These are phyloP conservation scores for Talaromyces sp. DNA, from an alignment of 2,329 filamentous ascomycete species.

Conservation along the genomic window DNA sequence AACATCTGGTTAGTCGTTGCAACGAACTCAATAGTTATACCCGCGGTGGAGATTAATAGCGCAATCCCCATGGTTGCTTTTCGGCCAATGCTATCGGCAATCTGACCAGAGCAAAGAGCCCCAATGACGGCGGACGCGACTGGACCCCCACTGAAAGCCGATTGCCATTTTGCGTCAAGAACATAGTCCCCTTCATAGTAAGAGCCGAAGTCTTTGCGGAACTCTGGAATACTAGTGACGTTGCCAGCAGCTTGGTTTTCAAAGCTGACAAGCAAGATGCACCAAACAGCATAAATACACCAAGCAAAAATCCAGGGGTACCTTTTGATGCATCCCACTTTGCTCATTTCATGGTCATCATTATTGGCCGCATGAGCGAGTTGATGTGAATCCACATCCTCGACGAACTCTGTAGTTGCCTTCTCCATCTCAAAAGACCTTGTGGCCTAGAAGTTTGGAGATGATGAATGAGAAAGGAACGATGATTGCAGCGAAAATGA, in stretches of 20 bases:
- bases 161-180: conserved; percentile 49
- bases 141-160: conserved; percentile 48
- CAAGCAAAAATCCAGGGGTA: conserved; percentile 19
- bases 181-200: conserved; percentile 42
- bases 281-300: conserved; percentile 20
- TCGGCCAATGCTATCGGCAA: conserved; percentile 15
- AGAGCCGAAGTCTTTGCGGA: conserved; percentile 50
- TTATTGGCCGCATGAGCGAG: conserved; percentile 15
- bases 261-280: conserved; percentile 17
- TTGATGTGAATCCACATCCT: conserved; percentile 10
- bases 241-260: conserved; percentile 19
- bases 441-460: too few relatives aligned
- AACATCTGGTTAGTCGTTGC: conserved; percentile 46
- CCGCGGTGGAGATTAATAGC: conserved; percentile 40
- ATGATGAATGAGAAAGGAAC: too few relatives aligned
- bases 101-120: conserved; percentile 17
- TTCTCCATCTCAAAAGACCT: conserved; percentile 6
- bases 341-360: conserved; percentile 14
- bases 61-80: conserved; percentile 36
- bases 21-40: conserved; percentile 47
- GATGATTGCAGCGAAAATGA: too few relatives aligned
- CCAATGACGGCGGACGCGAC: conserved; percentile 39
- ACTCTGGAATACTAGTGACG: conserved; percentile 49
- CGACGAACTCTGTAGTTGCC: conserved; percentile 11
- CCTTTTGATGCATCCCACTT: conserved; percentile 14